phyloP scores from a whole-genome alignment of 805 yeast genomes.

The Schwanniomyces vanrijiae region DNA sequence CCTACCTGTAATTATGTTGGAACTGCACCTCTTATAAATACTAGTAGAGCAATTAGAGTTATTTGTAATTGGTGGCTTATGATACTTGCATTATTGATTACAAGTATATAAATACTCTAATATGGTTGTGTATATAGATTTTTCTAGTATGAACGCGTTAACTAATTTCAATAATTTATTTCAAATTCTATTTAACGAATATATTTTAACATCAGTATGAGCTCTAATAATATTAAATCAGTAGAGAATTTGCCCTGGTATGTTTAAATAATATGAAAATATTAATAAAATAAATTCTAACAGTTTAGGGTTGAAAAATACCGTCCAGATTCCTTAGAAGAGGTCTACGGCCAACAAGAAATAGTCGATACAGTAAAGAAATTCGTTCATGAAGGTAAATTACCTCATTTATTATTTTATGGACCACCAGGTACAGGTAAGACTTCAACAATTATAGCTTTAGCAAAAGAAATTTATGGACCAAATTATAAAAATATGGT shows the following conservation, averaged over 20 bases:
- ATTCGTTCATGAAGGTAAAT: constrained; percentile 76
- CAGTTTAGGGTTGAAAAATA: constrained; percentile 82
- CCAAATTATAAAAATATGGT: constrained; percentile 82
- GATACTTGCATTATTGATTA: not conserved
- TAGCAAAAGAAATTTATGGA: constrained; percentile 88
- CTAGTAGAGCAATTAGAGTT: constrained; percentile 8
- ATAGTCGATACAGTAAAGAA: constrained; percentile 82
- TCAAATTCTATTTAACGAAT: not conserved
- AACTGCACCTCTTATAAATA: not conserved
- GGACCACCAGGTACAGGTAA: constrained; percentile 97
- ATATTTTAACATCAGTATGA: not conserved
- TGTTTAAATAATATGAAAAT: constrained; percentile 10
- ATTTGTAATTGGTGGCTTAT: constrained; percentile 13
- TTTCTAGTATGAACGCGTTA: not conserved
- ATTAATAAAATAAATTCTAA: constrained; percentile 14
- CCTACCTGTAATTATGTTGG: constrained; percentile 43
- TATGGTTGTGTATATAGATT: not conserved
- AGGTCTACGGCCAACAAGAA: constrained; percentile 88
- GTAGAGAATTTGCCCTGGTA: constrained; percentile 63
- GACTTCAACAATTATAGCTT: constrained; percentile 83
- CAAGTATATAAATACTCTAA: not conserved
- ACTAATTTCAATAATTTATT: not conserved
- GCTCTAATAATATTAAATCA: not conserved
- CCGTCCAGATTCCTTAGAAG: constrained; percentile 81
- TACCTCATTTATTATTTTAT: constrained; percentile 91